phyloP scores from a whole-genome alignment of 768 basidiomycete species.

The Filobasidium floriforme region DNA sequence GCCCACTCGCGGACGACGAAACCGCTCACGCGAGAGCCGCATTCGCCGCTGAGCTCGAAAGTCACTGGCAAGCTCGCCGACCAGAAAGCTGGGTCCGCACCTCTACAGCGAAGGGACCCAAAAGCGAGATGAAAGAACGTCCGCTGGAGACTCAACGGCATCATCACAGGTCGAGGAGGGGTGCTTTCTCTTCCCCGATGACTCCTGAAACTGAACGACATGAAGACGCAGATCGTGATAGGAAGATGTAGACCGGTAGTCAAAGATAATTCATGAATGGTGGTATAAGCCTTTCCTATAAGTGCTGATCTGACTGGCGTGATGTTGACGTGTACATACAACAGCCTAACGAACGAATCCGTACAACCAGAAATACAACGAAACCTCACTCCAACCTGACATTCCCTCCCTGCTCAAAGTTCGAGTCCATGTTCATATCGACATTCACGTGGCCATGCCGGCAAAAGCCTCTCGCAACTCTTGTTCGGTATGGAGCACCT shows the following conservation, averaged over 20 bases:
- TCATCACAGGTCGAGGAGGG: not conserved
- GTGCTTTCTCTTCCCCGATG: not conserved
- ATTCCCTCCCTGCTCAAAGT: not conserved
- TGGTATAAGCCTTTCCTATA: no score
- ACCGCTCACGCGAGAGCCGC: not conserved
- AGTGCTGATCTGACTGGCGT: no score
- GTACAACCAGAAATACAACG: no score
- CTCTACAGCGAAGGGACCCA: not conserved
- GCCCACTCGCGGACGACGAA: not conserved
- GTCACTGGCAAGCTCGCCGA: not conserved
- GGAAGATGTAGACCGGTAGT: not conserved
- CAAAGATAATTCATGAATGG: not conserved
- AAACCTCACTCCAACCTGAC: not conserved
- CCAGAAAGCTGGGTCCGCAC: not conserved
- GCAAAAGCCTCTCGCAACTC: not conserved
- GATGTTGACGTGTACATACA: no score
- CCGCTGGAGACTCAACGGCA: not conserved
- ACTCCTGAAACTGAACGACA: not conserved
- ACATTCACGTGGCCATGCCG: no score
- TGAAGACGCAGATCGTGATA: not conserved
- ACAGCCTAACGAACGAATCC: no score
- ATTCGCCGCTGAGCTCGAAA: not conserved
- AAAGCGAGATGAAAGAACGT: not conserved
- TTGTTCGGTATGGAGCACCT: constrained; percentile 3
- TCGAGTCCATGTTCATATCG: not conserved